These are phyloP conservation scores for Gamsiella multidivaricata DNA, from an alignment of 192 early-diverging fungal species.

Conservation along the genomic window DNA sequence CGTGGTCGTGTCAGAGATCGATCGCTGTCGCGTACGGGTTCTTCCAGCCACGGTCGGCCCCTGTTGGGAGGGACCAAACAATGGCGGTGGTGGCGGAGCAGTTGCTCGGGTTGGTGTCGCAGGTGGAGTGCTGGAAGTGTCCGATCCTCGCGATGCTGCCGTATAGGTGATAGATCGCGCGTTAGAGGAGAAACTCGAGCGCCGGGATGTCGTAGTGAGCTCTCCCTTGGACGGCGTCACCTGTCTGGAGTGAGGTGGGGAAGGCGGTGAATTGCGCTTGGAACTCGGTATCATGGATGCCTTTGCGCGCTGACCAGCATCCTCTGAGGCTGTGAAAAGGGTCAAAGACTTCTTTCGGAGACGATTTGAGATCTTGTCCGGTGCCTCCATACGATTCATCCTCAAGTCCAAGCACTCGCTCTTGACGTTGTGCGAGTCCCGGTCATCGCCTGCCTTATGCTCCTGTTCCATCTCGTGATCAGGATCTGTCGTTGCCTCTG, in stretches of 20 bases:
- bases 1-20: constrained; percentile 16
- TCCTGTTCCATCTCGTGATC: constrained; percentile 7
- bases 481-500: constrained; percentile 11
- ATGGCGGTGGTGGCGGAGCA: neutral
- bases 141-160: neutral
- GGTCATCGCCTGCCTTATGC: neutral
- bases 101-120: constrained; percentile 16
- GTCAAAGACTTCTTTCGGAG: neutral
- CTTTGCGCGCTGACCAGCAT: neutral
- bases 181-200: neutral
- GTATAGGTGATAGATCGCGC: neutral
- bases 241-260: constrained; percentile 33
- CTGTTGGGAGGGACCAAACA: neutral
- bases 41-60: neutral
- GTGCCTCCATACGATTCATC: neutral
- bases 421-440: neutral
- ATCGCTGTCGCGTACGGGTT: constrained; percentile 8
- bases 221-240: constrained; percentile 8
- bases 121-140: constrained; percentile 23
- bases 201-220: neutral
- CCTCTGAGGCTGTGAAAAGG: neutral
- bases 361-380: neutral
- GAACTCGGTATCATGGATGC: neutral
- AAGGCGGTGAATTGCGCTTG: constrained; percentile 10
- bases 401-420: neutral